These are phyloP conservation scores for Cubamyces sp. DNA, from an alignment of 768 basidiomycete species.

Conservation along the genomic window DNA sequence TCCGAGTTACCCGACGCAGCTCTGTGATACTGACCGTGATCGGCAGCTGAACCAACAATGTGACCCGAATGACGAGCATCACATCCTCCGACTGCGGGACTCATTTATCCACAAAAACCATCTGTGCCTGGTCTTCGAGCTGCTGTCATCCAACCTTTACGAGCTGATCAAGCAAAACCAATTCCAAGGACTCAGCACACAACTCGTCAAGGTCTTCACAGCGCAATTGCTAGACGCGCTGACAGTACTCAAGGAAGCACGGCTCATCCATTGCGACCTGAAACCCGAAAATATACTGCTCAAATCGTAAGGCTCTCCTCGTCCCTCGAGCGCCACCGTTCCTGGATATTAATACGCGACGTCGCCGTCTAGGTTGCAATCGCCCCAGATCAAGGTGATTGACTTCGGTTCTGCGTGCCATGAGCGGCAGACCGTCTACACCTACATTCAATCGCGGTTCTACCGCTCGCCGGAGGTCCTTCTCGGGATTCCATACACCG, in stretches of 20 bases:
- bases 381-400: slow-evolving; percentile 98
- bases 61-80: slow-evolving; percentile 94
- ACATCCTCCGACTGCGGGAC: slow-evolving; percentile 92
- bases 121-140: slow-evolving; percentile 96
- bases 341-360: slow-evolving; percentile 17
- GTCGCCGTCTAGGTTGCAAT: slow-evolving; percentile 72
- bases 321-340: background rate
- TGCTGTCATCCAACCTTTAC: slow-evolving; percentile 96
- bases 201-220: slow-evolving; percentile 98
- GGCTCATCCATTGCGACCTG: slow-evolving; percentile 96
- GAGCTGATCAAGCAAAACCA: slow-evolving; percentile 99
- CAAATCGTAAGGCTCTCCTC: slow-evolving; percentile 72
- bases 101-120: slow-evolving; percentile 97
- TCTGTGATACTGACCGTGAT: slow-evolving; percentile 2
- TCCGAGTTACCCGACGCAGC: slow-evolving; percentile 1
- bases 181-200: slow-evolving; percentile 95
- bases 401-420: slow-evolving; percentile 99
- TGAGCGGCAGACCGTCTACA: slow-evolving; percentile 99
- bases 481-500: slow-evolving; percentile 91
- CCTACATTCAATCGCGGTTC: slow-evolving; percentile 98
- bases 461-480: slow-evolving; percentile 98
- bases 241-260: slow-evolving; percentile 91
- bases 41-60: slow-evolving; percentile 88
- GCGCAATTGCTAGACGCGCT: slow-evolving; percentile 92
- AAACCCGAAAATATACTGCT: slow-evolving; percentile 99